These are phyloP conservation scores for Inga leiocalycina DNA, from an alignment of 306 rosid species.

Conservation along the genomic window DNA sequence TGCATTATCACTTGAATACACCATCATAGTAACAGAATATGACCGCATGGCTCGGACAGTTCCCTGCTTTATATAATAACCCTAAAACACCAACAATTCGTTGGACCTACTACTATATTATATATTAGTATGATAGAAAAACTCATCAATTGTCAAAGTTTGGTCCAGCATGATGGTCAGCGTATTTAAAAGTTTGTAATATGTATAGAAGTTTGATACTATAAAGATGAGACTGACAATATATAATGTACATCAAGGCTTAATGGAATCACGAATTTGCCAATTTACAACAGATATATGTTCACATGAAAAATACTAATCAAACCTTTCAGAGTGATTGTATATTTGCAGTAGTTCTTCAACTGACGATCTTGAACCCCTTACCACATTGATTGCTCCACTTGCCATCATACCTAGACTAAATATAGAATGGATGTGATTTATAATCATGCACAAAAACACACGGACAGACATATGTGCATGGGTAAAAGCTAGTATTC, in stretches of 20 bases:
- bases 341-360: constrained; percentile 87
- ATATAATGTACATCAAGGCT: constrained; percentile 16
- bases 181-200: background rate
- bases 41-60: background rate
- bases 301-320: background rate
- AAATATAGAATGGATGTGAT: constrained; percentile 39
- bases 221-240: constrained; percentile 24
- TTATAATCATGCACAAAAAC: background rate
- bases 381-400: constrained; percentile 90
- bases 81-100: background rate
- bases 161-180: constrained; percentile 18
- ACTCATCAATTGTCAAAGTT: constrained; percentile 19
- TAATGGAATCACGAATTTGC: constrained; percentile 8
- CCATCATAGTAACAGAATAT: constrained; percentile 12
- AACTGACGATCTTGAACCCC: constrained; percentile 91
- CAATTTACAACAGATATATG: background rate
- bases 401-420: constrained; percentile 88
- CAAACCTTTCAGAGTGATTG: constrained; percentile 87
- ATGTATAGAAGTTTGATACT: background rate
- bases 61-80: constrained; percentile 14
- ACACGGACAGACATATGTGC: background rate
- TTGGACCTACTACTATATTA: background rate
- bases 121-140: background rate
- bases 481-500: background rate
- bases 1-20: constrained; percentile 2